Evolutionary conservation across 2,329 filamentous ascomycete species (phyloP).

Genomic region (Lachnellula cervina): DNA sequence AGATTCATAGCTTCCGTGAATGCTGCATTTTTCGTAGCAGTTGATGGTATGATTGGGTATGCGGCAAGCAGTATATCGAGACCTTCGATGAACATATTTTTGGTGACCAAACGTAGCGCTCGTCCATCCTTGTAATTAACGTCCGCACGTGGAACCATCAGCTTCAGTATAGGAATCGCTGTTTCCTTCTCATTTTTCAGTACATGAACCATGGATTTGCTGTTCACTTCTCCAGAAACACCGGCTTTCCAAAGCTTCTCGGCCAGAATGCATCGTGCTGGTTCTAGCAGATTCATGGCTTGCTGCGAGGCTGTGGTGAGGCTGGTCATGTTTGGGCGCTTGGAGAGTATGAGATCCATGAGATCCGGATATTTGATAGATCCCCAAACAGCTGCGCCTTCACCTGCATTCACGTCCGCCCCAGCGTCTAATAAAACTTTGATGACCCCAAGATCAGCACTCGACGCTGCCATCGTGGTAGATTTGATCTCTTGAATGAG

Average conservation of each 20-base stretch:
- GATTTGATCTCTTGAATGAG: slow-evolving; percentile 48
- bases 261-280: slow-evolving; percentile 6
- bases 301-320: slow-evolving; percentile 7
- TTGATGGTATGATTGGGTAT: slow-evolving; percentile 3
- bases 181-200: not conserved
- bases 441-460: slow-evolving; percentile 41
- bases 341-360: slow-evolving; percentile 45
- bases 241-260: slow-evolving; percentile 17
- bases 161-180: not conserved
- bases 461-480: slow-evolving; percentile 33
- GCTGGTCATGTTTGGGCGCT: slow-evolving; percentile 38
- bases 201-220: slow-evolving; percentile 5
- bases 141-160: slow-evolving; percentile 12
- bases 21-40: slow-evolving; percentile 1
- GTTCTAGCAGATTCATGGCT: slow-evolving; percentile 8
- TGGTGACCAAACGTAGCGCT: slow-evolving; percentile 4
- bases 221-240: slow-evolving; percentile 10
- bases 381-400: slow-evolving; percentile 46
- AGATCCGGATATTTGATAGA: slow-evolving; percentile 45
- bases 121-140: slow-evolving; percentile 12
- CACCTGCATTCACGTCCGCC: slow-evolving; percentile 50
- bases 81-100: slow-evolving; percentile 6
- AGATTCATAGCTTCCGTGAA: slow-evolving; percentile 11
- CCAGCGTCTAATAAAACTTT: slow-evolving; percentile 45
- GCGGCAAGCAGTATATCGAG: slow-evolving; percentile 11